Base-by-base conservation (phyloP, 1,284 basidiomycete genomes). In the Laetiporus sulphureus region DNA sequence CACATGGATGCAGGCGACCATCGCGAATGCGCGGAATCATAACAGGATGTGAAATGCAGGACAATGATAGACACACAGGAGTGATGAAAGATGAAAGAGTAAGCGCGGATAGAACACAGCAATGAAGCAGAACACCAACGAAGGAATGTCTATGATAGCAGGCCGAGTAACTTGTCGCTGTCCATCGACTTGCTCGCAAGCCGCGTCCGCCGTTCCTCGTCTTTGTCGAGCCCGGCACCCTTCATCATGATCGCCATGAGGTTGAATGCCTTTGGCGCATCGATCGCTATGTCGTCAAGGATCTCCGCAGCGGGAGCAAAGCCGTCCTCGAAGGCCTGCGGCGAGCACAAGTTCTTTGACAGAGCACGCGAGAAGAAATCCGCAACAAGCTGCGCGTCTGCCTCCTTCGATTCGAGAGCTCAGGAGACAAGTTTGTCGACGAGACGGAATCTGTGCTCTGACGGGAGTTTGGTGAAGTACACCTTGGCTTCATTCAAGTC, bases 401-500 rank as follows among this genome's bases (percentile, higher is more conserved):
- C 74, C 60, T 85, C 77, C 68, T 94, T 96, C 53, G 81, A 77
- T 62, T 92, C 84, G 46, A 93, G 66, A 1, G 83, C 86, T 18
- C 61, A 67, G n/a, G 67, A 72, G 42, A 84, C 74, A 29, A 95
- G 67, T 63, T 80, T 81, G 55, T 89, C 79, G 49, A 94, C 76
- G 27, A 95, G 77, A 11, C 63, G 63, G 49, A 70, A 67, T 32
- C 82, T 81, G 57, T 85, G 74, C 42, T 74, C 70, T 16, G 69
- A 57, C 8, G 88, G 79, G 16, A 94, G 73, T 29, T 69, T 73
- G 40, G 75, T 72, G 63, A 95, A 87, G 64, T 91, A 91, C 41
- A 80, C 77, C 48, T 93, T 84, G 19, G 88, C 94, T 60, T 98
- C 93, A 33, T 81, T 77, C 44, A 97, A 61, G 57, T 85, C 85